Base-by-base conservation (phyloP, 495 filamentous ascomycete genomes). In the Staphylotrichum longicolle region DNA sequence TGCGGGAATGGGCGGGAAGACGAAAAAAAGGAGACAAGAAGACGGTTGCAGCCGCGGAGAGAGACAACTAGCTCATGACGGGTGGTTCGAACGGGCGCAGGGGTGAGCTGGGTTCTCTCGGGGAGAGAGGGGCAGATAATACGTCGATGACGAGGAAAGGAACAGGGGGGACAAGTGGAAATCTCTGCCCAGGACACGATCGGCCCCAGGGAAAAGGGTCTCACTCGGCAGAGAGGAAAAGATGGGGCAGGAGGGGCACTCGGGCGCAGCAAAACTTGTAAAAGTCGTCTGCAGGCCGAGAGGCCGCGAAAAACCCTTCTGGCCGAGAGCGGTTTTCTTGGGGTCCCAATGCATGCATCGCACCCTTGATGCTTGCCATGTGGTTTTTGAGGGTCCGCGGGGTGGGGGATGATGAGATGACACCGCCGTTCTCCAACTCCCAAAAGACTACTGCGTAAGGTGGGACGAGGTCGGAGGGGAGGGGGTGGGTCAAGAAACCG, bases 331-430 rank as follows among this genome's bases (percentile, higher is more conserved):
- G 45, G 51, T 69, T 68, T 66, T 56, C 61, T 48, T 39, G 14
- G 14, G 50, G 61, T 63, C 63, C 45, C 52, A 62, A 54, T 54
- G 48, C 52, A 27, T 27, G 20, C 54, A 37, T 48, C 54, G 61
- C 60, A 77, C 68, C 74, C 72, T 73, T 72, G 72, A 72, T 72
- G 68, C 70, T 75, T 72, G 75, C 76, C 76, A 78, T 77, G 75
- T 78, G 76, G 76, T 76, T 71, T 70, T 66, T 60, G 70, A 67
- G 68, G 74, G 67, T 63, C 61, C 58, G 60, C 39, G 45, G 20
- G 20, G 14, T 3, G 6, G 46, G 54, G 60, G 65, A 66, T 67
- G 71, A 68, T 62, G 45, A 57, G 61, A 65, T 55, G 61, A 63
- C 62, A 61, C 47, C 62, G 61, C 61, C 62, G 62, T 66, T 63